These are phyloP conservation scores for Tetracentron sinense DNA, from an alignment of 164 flowering plant species.

Conservation along the genomic window DNA sequence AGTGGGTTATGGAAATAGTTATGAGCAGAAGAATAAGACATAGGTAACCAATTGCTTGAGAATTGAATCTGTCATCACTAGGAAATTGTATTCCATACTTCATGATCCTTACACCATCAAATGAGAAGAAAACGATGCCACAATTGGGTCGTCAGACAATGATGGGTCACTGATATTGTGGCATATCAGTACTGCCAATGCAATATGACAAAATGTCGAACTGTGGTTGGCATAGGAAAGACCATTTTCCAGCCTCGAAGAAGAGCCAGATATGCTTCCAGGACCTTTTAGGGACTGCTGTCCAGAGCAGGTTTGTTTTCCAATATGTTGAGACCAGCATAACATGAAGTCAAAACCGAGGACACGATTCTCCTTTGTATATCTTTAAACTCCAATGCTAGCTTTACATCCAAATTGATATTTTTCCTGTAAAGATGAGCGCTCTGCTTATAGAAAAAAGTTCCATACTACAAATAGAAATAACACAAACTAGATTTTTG, in stretches of 20 bases:
- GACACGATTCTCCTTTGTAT: conserved; percentile 54
- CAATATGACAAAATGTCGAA: too few species aligned
- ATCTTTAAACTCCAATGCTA: conserved; percentile 61
- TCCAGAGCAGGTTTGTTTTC: conserved; percentile 11
- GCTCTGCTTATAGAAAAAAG: neutral
- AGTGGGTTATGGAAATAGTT: too few species aligned
- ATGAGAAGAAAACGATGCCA: too few species aligned
- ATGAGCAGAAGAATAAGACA: too few species aligned
- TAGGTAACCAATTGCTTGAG: too few species aligned
- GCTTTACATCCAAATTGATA: conserved; percentile 60
- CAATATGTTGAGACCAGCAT: conserved; percentile 42
- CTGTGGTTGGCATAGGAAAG: too few species aligned
- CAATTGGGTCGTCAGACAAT: too few species aligned
- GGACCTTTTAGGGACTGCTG: neutral
- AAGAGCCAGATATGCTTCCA: neutral
- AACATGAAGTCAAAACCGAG: conserved; percentile 59
- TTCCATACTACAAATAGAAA: neutral
- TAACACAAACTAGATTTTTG: neutral
- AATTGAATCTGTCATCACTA: too few species aligned
- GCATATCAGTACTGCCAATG: too few species aligned
- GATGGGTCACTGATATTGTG: too few species aligned
- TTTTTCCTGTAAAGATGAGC: conserved; percentile 29
- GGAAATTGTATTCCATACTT: too few species aligned
- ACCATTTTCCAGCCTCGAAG: neutral
- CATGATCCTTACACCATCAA: too few species aligned